Evolutionary conservation across 2,329 filamentous ascomycete species (phyloP), one percentile per base, ranked within the genome.

Genomic region (Fusarium pininemorale): DNA sequence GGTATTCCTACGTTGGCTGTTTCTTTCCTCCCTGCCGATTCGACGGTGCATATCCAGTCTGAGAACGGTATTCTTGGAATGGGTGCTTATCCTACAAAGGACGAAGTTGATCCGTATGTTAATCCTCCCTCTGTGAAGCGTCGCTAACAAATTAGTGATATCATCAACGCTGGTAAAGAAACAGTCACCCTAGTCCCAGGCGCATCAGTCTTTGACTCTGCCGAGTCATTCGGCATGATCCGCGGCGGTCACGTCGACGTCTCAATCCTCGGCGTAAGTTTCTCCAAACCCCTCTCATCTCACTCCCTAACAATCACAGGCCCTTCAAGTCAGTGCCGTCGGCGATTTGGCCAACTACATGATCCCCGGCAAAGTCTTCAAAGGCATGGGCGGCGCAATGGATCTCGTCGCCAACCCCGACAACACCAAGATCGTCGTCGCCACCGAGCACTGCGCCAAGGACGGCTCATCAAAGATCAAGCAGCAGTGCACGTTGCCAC

Each of bases 311-410:
- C 57, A 57, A 55, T 76, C 61, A 8, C 50, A 78, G 81, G 92
- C 94, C 5, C 90, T 96, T 74, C 93, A 97, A 84, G 94, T 96
- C 28, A 92, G 90, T 73, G 93, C 93, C 0, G 86, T 89, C 6
- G 94, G 94, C 32, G 94, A 97, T 80, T 83, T 97, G 60, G 94
- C 94, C 51, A 96, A 96, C 83, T 97, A 94, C 86, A 96, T 96
- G 92, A 93, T 97, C 72, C 94, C 94, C 0, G 94, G 94, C 30
- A 96, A 96, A 83, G 90, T 94, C 16, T 91, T 95, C 83, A 96
- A 96, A 87, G 94, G 94, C 24, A 96, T 97, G 91, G 94, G 94
- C 69, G 91, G 91, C 35, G 91, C 91, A 24, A 93, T 93, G 91
- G 91, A 93, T 79, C 83, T 93, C 13, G 90, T 93, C 16, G 91